Conservation (phyloP, 2,329 filamentous ascomycete species). For the Tolypocladium sp. region DNA sequence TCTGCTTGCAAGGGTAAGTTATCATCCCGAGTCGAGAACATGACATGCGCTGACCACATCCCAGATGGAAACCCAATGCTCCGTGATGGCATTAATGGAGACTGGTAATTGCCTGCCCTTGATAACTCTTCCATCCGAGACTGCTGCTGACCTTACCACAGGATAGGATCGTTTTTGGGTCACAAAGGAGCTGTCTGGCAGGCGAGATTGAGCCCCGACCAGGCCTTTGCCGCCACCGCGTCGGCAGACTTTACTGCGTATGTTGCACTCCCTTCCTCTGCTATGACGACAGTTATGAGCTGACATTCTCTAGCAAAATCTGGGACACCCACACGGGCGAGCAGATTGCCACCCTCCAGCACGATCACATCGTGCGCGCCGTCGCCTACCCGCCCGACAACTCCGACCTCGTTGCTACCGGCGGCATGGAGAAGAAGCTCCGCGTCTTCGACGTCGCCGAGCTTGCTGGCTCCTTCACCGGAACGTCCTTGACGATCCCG, state of each 20-base stretch:
- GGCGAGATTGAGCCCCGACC: slow-evolving; percentile 80
- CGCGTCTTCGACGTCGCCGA: slow-evolving; percentile 82
- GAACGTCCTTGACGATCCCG: slow-evolving; percentile 37
- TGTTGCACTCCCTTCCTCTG: slow-evolving; percentile 19
- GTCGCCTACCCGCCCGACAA: slow-evolving; percentile 80
- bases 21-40: slow-evolving; percentile 1
- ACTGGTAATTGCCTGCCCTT: slow-evolving; percentile 54
- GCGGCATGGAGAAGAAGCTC: slow-evolving; percentile 92
- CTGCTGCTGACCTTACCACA: slow-evolving; percentile 32
- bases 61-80: slow-evolving; percentile 97
- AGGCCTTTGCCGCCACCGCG: slow-evolving; percentile 79
- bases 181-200: slow-evolving; percentile 99
- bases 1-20: slow-evolving; percentile 77
- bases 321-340: slow-evolving; percentile 97
- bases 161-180: slow-evolving; percentile 96
- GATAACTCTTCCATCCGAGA: not conserved
- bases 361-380: slow-evolving; percentile 91
- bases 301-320: slow-evolving; percentile 59
- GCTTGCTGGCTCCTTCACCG: slow-evolving; percentile 31
- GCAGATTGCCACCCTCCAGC: slow-evolving; percentile 75
- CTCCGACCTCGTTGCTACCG: slow-evolving; percentile 80
- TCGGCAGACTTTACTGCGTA: slow-evolving; percentile 94
- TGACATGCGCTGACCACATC: slow-evolving; percentile 11
- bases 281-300: not conserved
- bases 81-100: slow-evolving; percentile 87